Percentiles rank a stretch among this genome's conserved stretches.
phyloP scores from a whole-genome alignment of 768 basidiomycete genomes.

The Serendipita vermifera region DNA sequence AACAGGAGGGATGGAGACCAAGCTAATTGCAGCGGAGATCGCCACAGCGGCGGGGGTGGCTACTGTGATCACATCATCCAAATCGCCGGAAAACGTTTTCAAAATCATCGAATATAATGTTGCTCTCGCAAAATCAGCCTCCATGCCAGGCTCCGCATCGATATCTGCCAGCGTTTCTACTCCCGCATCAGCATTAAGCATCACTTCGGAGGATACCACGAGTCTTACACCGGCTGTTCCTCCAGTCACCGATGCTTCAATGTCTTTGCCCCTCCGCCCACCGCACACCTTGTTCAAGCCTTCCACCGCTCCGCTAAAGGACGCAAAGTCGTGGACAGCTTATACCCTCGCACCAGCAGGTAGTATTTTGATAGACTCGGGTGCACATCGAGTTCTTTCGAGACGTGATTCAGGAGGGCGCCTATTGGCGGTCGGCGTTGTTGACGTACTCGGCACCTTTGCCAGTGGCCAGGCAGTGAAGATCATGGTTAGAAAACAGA shows the following conservation, averaged over 20 bases:
- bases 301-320: constrained; percentile 54
- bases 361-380: constrained; percentile 73
- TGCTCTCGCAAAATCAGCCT: constrained; percentile 49
- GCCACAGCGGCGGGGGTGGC: constrained; percentile 91
- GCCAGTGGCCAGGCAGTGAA: constrained; percentile 91
- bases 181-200: not conserved
- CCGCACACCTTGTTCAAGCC: constrained; percentile 84
- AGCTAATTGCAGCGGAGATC: constrained; percentile 95
- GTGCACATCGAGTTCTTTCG: constrained; percentile 77
- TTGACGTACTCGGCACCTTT: constrained; percentile 76
- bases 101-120: constrained; percentile 67
- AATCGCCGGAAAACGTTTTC: constrained; percentile 58
- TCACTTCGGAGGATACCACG: not conserved
- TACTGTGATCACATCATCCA: constrained; percentile 81
- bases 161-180: constrained; percentile 12
- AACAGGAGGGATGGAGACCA: constrained; percentile 98
- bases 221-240: not conserved
- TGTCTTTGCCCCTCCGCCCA: constrained; percentile 34
- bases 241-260: constrained; percentile 3
- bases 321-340: constrained; percentile 93
- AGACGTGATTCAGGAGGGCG: constrained; percentile 81
- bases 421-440: constrained; percentile 81
- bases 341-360: constrained; percentile 88
- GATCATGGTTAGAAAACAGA: constrained; percentile 34
- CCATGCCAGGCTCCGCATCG: constrained; percentile 44